These are phyloP conservation scores for Ogataea paradorogensis DNA, from an alignment of 805 yeast species.

Conservation along the genomic window DNA sequence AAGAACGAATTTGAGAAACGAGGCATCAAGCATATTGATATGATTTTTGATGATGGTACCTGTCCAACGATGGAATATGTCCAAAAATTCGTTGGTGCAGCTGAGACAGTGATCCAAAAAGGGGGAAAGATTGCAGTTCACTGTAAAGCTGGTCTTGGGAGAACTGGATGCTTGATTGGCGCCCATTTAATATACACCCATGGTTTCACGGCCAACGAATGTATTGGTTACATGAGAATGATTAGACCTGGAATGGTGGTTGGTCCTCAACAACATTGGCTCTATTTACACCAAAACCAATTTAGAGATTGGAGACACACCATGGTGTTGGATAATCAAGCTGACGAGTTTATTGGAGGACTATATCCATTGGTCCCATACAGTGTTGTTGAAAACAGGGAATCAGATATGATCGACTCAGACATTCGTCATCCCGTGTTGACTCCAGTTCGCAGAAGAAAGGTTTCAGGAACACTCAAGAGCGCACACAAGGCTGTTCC, in stretches of 20 bases:
- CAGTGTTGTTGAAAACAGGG: constrained; percentile 58
- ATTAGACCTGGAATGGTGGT: constrained; percentile 99
- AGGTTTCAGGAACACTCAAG: constrained; percentile 64
- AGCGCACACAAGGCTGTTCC: constrained; percentile 78
- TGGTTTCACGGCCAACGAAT: constrained; percentile 95
- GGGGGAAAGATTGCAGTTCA: constrained; percentile 98
- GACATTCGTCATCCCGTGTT: constrained; percentile 42
- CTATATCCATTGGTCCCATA: constrained; percentile 58
- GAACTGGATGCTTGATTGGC: constrained; percentile 97
- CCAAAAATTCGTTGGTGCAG: constrained; percentile 89
- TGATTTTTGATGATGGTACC: constrained; percentile 97
- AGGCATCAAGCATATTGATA: constrained; percentile 86
- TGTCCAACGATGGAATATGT: constrained; percentile 95
- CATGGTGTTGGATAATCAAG: constrained; percentile 70
- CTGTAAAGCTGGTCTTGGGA: constrained; percentile 96
- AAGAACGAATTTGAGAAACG: constrained; percentile 76
- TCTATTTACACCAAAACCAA: constrained; percentile 91
- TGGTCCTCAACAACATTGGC: constrained; percentile 99
- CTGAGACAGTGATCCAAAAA: constrained; percentile 78
- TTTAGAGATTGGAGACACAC: constrained; percentile 96
- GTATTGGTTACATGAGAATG: constrained; percentile 95
- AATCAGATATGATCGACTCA: constrained; percentile 29
- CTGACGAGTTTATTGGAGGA: constrained; percentile 67
- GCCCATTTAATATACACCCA: constrained; percentile 95
- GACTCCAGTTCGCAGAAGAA: constrained; percentile 73